Evolutionary conservation across 2,329 filamentous ascomycete genomes (phyloP).

Genomic region (Sclerotinia sclerotiorum): DNA sequence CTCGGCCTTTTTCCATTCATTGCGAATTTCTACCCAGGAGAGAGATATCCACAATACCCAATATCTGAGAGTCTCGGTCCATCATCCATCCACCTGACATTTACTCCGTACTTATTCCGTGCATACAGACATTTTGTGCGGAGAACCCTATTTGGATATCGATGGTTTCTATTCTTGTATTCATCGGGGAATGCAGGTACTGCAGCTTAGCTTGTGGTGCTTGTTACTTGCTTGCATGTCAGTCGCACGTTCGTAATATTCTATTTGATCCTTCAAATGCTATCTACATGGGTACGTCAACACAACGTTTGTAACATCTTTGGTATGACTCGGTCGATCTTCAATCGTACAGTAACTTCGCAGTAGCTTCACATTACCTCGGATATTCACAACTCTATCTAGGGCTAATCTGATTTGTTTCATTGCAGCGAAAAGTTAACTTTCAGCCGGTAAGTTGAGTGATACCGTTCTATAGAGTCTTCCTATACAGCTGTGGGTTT

Average conservation of each 20-base stretch:
- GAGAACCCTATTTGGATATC: conserved; percentile 11
- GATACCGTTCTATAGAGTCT: neutral
- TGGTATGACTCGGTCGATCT: neutral
- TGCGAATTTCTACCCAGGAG: neutral
- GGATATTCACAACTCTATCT: neutral
- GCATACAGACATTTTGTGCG: conserved; percentile 2
- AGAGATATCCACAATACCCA: conserved; percentile 3
- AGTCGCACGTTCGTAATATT: conserved; percentile 13
- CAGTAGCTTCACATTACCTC: neutral
- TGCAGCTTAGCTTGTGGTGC: conserved; percentile 12
- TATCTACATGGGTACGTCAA: neutral
- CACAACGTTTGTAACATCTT: conserved; percentile 2
- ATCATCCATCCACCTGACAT: neutral
- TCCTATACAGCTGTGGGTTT: neutral
- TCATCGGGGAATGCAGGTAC: conserved; percentile 17
- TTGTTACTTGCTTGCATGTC: conserved; percentile 11
- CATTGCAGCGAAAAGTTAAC: neutral
- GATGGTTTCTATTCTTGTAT: conserved; percentile 13
- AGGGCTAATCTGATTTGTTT: neutral
- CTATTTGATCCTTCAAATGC: conserved; percentile 15
- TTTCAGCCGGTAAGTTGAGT: neutral
- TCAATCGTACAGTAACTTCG: neutral
- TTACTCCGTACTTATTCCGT: neutral
- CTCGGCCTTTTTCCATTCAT: neutral
- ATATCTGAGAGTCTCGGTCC: neutral